Conservation (phyloP, 345 rosid genomes). For the Salix caprea region DNA sequence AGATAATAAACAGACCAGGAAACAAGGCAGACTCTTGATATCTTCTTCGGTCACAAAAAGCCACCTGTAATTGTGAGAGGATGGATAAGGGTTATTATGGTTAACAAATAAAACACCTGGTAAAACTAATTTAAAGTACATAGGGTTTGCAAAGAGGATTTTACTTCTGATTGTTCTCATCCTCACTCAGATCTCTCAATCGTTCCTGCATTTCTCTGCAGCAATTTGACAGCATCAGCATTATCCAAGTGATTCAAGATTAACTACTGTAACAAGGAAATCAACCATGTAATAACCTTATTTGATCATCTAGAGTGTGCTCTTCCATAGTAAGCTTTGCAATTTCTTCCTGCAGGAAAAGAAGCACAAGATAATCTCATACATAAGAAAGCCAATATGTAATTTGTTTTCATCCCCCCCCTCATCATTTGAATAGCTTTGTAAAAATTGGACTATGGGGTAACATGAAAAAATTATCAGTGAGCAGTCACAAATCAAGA, state of each 20-base stretch:
- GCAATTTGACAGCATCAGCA: conserved; percentile 34
- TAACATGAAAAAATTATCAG: background rate
- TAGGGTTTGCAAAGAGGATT: conserved; percentile 3
- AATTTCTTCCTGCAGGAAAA: conserved; percentile 63
- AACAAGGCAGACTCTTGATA: conserved; percentile 70
- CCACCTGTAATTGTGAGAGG: conserved; percentile 53
- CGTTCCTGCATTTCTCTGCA: conserved; percentile 81
- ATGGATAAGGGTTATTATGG: conserved; percentile 1
- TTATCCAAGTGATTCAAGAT: conserved; percentile 17
- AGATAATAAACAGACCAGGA: conserved; percentile 46
- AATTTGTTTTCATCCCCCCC: background rate
- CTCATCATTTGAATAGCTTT: background rate
- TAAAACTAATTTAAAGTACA: background rate
- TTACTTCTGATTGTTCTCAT: conserved; percentile 77
- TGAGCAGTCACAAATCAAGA: conserved; percentile 4
- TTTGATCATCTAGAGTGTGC: conserved; percentile 61
- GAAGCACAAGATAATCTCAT: conserved; percentile 15
- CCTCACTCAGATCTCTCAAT: conserved; percentile 70
- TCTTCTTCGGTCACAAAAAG: conserved; percentile 93
- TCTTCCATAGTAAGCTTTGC: conserved; percentile 70
- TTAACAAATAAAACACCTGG: conserved; percentile 2
- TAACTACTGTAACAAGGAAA: conserved; percentile 20
- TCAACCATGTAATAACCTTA: conserved; percentile 55
- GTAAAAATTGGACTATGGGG: background rate
- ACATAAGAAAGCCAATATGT: background rate